Percentiles rank a stretch among this genome's conserved stretches.
These are phyloP conservation scores for Talaromyces marneffei DNA, from an alignment of 2,329 filamentous ascomycete species.

Conservation along the genomic window DNA sequence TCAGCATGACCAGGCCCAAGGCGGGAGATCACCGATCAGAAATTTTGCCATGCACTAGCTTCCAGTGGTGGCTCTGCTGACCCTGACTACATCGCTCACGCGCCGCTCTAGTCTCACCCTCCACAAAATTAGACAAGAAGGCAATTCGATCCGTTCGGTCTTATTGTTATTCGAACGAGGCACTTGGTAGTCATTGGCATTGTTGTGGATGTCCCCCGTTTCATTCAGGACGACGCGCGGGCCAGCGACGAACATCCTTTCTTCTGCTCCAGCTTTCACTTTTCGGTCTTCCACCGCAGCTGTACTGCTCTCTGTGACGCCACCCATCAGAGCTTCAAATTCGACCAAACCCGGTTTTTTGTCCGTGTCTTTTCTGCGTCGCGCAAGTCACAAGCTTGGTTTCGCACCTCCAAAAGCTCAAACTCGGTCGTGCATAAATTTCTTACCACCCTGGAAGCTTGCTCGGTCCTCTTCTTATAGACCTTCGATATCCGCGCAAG, in stretches of 20 bases:
- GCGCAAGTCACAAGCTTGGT: constrained; percentile 9
- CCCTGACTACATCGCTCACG: constrained; percentile 12
- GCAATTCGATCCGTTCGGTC: not conserved
- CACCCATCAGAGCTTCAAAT: not conserved
- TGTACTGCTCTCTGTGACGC: not conserved
- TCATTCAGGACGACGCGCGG: constrained; percentile 23
- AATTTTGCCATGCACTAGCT: constrained; percentile 6
- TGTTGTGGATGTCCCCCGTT: constrained; percentile 30
- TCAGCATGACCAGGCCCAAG: constrained; percentile 14
- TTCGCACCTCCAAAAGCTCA: not conserved
- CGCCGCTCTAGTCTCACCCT: constrained; percentile 14
- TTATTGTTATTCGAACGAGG: not conserved
- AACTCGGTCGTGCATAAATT: not conserved
- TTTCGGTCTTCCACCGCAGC: constrained; percentile 3
- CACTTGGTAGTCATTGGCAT: not conserved
- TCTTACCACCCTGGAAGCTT: not conserved
- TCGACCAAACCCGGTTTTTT: not conserved
- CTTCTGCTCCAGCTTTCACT: constrained; percentile 20
- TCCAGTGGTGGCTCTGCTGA: constrained; percentile 4
- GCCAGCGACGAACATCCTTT: constrained; percentile 25
- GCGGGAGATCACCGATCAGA: constrained; percentile 7
- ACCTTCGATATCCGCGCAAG: not conserved
- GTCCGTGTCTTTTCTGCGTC: not conserved
- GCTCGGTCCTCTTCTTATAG: not conserved
- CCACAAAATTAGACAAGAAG: not conserved